A percentile compares a stretch with the other conserved stretches of the same genome.
These are phyloP conservation scores for Suhomyces canberraensis DNA, from an alignment of 805 yeast species.

Conservation along the genomic window DNA sequence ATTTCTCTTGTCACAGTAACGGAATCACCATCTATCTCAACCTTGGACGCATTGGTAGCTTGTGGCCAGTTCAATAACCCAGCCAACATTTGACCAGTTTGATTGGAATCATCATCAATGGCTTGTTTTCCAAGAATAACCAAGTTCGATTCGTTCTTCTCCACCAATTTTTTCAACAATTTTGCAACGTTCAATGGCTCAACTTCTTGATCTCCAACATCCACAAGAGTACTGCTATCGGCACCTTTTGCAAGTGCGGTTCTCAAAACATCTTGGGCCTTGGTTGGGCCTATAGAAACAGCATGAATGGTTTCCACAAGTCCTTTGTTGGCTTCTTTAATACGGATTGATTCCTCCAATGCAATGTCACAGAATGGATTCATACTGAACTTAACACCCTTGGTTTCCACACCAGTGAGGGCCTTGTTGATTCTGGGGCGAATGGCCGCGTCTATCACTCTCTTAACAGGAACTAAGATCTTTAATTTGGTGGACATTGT, in stretches of 20 bases:
- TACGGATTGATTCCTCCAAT: slow-evolving; percentile 85
- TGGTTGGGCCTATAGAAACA: slow-evolving; percentile 84
- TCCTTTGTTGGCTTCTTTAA: slow-evolving; percentile 62
- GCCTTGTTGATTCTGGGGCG: slow-evolving; percentile 90
- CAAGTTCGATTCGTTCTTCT: slow-evolving; percentile 67
- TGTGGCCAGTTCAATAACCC: slow-evolving; percentile 95
- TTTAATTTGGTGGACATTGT: slow-evolving; percentile 44
- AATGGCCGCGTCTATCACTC: slow-evolving; percentile 91
- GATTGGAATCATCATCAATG: slow-evolving; percentile 91
- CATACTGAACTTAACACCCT: slow-evolving; percentile 87
- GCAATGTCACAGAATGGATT: slow-evolving; percentile 99
- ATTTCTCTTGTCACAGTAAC: slow-evolving; percentile 84
- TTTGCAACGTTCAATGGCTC: slow-evolving; percentile 93
- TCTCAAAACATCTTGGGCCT: slow-evolving; percentile 84
- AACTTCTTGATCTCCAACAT: slow-evolving; percentile 65
- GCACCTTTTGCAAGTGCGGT: slow-evolving; percentile 94
- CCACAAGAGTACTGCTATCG: slow-evolving; percentile 79
- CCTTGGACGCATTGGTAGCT: slow-evolving; percentile 91
- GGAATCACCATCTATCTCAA: slow-evolving; percentile 54
- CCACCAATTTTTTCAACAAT: slow-evolving; percentile 68
- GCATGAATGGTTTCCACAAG: slow-evolving; percentile 83
- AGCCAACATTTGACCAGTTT: slow-evolving; percentile 95
- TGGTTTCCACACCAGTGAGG: slow-evolving; percentile 77
- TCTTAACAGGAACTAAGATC: slow-evolving; percentile 89
- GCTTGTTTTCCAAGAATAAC: slow-evolving; percentile 94